A percentile compares a stretch with the other conserved stretches of the same genome.
Conservation (phyloP, 2,329 filamentous ascomycete species). For the Talaromyces sp. region DNA sequence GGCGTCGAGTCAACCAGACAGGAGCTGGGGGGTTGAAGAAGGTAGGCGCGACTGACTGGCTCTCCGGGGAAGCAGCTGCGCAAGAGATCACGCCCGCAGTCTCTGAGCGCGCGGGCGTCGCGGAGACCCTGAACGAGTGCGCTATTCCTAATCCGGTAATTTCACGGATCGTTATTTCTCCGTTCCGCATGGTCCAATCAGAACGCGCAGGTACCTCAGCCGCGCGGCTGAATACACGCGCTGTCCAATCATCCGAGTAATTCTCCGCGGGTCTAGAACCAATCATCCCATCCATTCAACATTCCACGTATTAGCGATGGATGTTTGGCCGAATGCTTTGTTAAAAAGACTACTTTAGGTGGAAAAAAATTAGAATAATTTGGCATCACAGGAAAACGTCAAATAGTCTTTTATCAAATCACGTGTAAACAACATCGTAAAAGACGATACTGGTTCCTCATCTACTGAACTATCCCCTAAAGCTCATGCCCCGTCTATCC, state of each 20-base stretch:
- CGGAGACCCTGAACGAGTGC: conserved; percentile 33
- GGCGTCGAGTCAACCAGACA: background rate
- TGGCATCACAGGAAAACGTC: background rate
- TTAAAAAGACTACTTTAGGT: background rate
- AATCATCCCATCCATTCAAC: background rate
- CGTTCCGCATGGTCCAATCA: conserved; percentile 14
- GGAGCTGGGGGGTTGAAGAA: background rate
- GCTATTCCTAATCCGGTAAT: conserved; percentile 29
- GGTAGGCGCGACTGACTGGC: background rate
- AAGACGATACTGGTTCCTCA: background rate
- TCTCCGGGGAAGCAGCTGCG: background rate
- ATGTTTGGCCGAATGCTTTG: too few species aligned
- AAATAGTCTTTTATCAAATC: background rate
- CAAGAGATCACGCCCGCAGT: conserved; percentile 23
- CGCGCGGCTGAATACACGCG: background rate
- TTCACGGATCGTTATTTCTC: conserved; percentile 24
- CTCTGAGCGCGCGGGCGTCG: conserved; percentile 29
- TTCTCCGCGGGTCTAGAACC: background rate
- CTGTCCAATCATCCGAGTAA: conserved; percentile 5
- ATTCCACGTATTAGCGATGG: background rate
- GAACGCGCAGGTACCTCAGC: background rate
- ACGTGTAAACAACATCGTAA: background rate
- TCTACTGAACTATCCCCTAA: background rate
- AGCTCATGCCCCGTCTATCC: conserved; percentile 6
- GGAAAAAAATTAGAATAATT: background rate